Evolutionary conservation across 306 rosid genomes (phyloP), one percentile per base, ranked within the genome.

Genomic region (Mimosa pudica): DNA sequence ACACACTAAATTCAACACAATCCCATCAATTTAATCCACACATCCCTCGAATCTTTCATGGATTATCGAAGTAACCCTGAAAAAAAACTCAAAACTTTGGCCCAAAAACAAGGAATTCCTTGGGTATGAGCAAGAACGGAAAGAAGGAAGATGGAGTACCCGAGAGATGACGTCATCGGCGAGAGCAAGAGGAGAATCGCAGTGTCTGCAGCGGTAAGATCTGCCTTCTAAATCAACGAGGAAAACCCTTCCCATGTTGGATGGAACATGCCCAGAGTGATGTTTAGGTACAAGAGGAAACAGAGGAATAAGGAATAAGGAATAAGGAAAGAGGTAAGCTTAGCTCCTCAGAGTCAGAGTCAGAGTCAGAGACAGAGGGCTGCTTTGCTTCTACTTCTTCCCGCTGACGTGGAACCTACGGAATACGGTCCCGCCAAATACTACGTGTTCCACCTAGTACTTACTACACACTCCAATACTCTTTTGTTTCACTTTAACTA

Each of bases 151-250:
- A 24, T 24, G 30, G 30, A 24, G 70, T 88, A 94, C 98, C 87
- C 90, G 86, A 38, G 96, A 94, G 87, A 94, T 81, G 73, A 94
- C 81, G 52, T 90, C 77, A 3, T 89, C 86, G 46, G 88, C 86
- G 42, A 87, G 94, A 32, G 93, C 96, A 45, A 92, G 89, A 74
- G 87, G 88, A 86, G 79, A 81, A 2, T 86, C 52, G 55, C 97
- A 92, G 82, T 71, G 79, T 77, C 65, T 80, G 89, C 98, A 94
- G 49, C 94, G 60, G 71, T 79, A 94, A 42, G 84, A 75, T 79
- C 86, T 90, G 77, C 97, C 98, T 13, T 94, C 92, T 85, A 92
- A 89, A 81, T 94, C 94, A 57, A 92, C 84, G 38, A 86, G 61
- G 76, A 89, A 92, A 66, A 90, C 58, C 82, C 97, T 90, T 52